Evolutionary conservation across 1,284 basidiomycete species (phyloP).

Genomic region (Trametes versicolor): DNA sequence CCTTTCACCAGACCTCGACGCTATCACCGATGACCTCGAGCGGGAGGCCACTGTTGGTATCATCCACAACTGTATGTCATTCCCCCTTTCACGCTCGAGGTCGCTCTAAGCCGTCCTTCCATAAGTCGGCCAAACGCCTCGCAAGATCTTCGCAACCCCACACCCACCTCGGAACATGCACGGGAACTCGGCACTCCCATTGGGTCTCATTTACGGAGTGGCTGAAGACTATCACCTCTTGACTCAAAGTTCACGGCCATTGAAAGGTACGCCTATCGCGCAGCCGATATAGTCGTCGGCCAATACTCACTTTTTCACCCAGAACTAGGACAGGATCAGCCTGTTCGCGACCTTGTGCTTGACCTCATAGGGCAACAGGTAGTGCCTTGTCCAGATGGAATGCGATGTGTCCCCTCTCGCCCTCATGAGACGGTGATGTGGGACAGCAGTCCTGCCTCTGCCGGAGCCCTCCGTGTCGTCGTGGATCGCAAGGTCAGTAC

Average conservation of each 20-base stretch:
- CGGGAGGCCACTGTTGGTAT: slow-evolving; percentile 93
- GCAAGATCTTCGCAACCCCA: slow-evolving; percentile 86
- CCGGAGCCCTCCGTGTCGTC: slow-evolving; percentile 66
- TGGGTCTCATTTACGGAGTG: slow-evolving; percentile 78
- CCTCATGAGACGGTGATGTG: slow-evolving; percentile 79
- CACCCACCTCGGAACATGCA: slow-evolving; percentile 84
- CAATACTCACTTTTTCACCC: slow-evolving; percentile 23
- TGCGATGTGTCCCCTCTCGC: slow-evolving; percentile 66
- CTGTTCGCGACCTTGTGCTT: slow-evolving; percentile 63
- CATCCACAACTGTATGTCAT: slow-evolving; percentile 87
- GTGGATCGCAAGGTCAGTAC: slow-evolving; percentile 66
- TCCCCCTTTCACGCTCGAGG: slow-evolving; percentile 14
- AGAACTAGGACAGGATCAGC: slow-evolving; percentile 59
- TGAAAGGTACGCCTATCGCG: slow-evolving; percentile 58
- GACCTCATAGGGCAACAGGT: slow-evolving; percentile 69
- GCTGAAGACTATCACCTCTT: slow-evolving; percentile 81
- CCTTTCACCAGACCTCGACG: slow-evolving; percentile 74
- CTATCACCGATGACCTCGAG: slow-evolving; percentile 87
- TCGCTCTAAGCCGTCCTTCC: not conserved
- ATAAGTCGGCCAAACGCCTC: slow-evolving; percentile 89
- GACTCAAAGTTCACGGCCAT: slow-evolving; percentile 62
- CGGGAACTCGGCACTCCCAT: slow-evolving; percentile 74
- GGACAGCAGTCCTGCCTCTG: slow-evolving; percentile 52
- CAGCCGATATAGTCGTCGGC: no score
- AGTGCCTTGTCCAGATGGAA: slow-evolving; percentile 70